Conservation (phyloP, 148 eudicot genomes). For the Chenopodium album region DNA sequence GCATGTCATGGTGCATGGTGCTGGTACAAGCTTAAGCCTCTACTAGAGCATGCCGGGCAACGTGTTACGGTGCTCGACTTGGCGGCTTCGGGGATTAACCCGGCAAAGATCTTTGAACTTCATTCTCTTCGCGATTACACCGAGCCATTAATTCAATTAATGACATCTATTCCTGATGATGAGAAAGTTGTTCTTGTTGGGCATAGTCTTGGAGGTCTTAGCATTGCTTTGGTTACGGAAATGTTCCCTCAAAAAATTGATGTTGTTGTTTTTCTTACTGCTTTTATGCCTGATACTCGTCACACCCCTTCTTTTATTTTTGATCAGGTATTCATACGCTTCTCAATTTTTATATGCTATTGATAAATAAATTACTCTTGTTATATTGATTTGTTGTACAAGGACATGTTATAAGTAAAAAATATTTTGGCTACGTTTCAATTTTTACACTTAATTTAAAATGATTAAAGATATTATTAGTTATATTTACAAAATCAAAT, state of each 20-base stretch:
- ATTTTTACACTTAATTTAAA: too few species aligned
- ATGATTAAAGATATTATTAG: too few species aligned
- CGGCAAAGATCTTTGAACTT: slow-evolving; percentile 8
- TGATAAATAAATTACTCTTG: too few species aligned
- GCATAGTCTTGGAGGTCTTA: slow-evolving; percentile 40
- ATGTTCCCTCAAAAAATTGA: slow-evolving; percentile 32
- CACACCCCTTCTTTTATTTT: slow-evolving; percentile 27
- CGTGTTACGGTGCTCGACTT: slow-evolving; percentile 37
- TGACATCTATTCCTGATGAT: slow-evolving; percentile 20
- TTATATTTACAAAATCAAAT: too few species aligned
- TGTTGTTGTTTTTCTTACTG: slow-evolving; percentile 34
- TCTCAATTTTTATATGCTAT: too few species aligned
- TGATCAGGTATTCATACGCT: slow-evolving; percentile 26
- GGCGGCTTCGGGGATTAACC: slow-evolving; percentile 33
- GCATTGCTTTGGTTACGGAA: slow-evolving; percentile 24
- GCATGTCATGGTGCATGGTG: slow-evolving; percentile 45
- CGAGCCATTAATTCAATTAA: slow-evolving; percentile 27
- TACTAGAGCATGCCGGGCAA: slow-evolving; percentile 26
- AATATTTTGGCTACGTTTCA: too few species aligned
- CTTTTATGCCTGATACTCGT: slow-evolving; percentile 37
- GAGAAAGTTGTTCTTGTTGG: slow-evolving; percentile 42
- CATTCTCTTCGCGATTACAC: slow-evolving; percentile 32
- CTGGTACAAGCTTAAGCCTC: slow-evolving; percentile 41
- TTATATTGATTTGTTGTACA: too few species aligned
- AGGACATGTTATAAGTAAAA: too few species aligned